Evolutionary conservation across 345 rosid species (phyloP).

Genomic region (Rhodomyrtus tomentosa): DNA sequence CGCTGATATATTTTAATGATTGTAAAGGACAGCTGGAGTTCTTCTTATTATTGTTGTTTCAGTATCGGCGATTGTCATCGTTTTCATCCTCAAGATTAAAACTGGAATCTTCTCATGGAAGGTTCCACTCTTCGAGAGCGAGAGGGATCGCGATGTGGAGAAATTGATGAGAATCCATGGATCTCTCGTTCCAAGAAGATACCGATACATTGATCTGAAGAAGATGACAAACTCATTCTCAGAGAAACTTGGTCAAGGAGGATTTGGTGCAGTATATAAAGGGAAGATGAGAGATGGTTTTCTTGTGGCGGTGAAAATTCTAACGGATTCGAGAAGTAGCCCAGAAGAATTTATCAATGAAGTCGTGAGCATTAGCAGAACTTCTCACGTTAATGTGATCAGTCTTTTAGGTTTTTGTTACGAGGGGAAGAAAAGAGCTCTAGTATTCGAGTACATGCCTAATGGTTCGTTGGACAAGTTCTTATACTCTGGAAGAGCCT

Average conservation of each 20-base stretch:
- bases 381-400: conserved; percentile 37
- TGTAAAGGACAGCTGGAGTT: neutral
- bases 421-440: conserved; percentile 16
- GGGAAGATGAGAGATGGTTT: conserved; percentile 15
- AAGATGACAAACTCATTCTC: conserved; percentile 23
- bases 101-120: neutral
- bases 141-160: neutral
- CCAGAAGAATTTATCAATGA: conserved; percentile 28
- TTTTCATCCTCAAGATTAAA: neutral
- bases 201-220: conserved; percentile 11
- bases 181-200: conserved; percentile 7
- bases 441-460: conserved; percentile 30
- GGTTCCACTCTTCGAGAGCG: neutral
- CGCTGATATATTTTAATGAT: neutral
- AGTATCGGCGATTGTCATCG: neutral
- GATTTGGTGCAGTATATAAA: conserved; percentile 14
- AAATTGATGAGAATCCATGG: conserved; percentile 4
- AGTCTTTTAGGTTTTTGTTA: conserved; percentile 15
- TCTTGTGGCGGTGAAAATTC: conserved; percentile 27
- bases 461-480: conserved; percentile 37
- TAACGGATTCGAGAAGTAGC: conserved; percentile 8
- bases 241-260: conserved; percentile 26
- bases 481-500: neutral
- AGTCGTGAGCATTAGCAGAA: conserved; percentile 32
- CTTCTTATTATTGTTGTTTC: neutral